phyloP scores from a whole-genome alignment of 2,329 filamentous ascomycete species.

The Rhynchosporium agropyri region DNA sequence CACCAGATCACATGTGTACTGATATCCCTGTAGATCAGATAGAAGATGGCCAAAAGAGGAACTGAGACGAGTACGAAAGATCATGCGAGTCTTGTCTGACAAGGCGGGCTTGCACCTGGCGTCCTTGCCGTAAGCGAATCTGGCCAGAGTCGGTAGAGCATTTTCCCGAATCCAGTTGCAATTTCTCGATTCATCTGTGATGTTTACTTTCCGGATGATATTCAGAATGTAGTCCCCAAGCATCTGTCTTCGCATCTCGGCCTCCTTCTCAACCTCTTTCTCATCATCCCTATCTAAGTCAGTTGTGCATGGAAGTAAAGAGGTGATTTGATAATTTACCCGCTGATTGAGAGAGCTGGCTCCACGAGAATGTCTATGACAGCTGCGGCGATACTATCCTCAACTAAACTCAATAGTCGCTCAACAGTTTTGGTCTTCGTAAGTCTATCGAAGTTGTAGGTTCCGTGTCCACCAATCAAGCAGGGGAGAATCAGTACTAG shows the following conservation, averaged over 20 bases:
- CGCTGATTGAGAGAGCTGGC: constrained; percentile 46
- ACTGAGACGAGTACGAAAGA: constrained; percentile 59
- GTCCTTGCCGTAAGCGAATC: constrained; percentile 56
- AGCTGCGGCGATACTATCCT: constrained; percentile 40
- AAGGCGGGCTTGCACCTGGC: constrained; percentile 47
- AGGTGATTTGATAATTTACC: constrained; percentile 35
- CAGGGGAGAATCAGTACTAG: constrained; percentile 64
- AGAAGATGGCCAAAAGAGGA: constrained; percentile 62
- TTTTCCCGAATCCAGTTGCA: constrained; percentile 34
- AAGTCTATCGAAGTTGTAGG: constrained; percentile 80
- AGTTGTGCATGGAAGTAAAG: constrained; percentile 23
- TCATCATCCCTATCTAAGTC: constrained; percentile 24
- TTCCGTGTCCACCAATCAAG: constrained; percentile 70
- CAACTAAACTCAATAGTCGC: constrained; percentile 45
- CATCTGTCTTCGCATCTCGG: constrained; percentile 39
- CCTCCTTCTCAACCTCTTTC: constrained; percentile 40
- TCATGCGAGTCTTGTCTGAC: constrained; percentile 56
- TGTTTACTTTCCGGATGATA: constrained; percentile 38
- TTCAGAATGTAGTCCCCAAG: constrained; percentile 41
- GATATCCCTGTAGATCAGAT: constrained; percentile 55
- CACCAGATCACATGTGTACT: constrained; percentile 43
- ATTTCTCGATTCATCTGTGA: constrained; percentile 28
- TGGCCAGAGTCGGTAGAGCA: constrained; percentile 47
- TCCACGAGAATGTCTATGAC: constrained; percentile 53
- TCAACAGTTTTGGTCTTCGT: constrained; percentile 87